Percentiles rank a stretch among this genome's conserved stretches.
These are phyloP conservation scores for Aphelidium insulamus DNA, from an alignment of 371 early-diverging fungal species.

Conservation along the genomic window DNA sequence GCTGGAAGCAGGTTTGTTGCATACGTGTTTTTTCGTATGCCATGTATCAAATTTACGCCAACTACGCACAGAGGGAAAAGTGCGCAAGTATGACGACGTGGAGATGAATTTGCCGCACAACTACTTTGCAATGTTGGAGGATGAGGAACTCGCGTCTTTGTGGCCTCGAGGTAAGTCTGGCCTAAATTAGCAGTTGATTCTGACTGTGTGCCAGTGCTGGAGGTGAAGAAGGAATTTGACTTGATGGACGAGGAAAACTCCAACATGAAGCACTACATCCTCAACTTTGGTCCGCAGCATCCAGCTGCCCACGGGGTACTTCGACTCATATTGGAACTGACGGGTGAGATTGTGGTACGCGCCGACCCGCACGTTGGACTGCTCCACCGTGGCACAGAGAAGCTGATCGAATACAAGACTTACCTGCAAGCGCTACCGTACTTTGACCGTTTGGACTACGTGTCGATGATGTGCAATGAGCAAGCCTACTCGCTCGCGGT, in stretches of 20 bases:
- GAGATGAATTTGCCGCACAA: too few relatives aligned
- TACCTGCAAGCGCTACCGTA: constrained; percentile 93
- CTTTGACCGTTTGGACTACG: constrained; percentile 95
- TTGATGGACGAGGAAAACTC: constrained; percentile 13
- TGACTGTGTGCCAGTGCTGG: too few relatives aligned
- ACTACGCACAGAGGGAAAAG: too few relatives aligned
- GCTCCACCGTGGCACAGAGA: constrained; percentile 92
- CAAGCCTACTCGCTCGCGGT: constrained; percentile 88
- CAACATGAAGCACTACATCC: constrained; percentile 39
- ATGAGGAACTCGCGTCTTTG: too few relatives aligned
- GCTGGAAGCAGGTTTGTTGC: too few relatives aligned
- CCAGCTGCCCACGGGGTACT: constrained; percentile 98
- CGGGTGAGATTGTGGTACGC: constrained; percentile 75
- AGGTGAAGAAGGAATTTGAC: too few relatives aligned
- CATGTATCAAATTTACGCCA: too few relatives aligned
- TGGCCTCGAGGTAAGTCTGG: too few relatives aligned
- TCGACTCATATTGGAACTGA: constrained; percentile 81
- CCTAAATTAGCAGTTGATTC: too few relatives aligned
- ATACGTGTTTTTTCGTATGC: too few relatives aligned
- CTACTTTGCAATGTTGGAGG: too few relatives aligned
- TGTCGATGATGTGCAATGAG: constrained; percentile 92
- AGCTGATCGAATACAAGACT: constrained; percentile 93
- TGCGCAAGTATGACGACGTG: too few relatives aligned
- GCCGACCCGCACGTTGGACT: constrained; percentile 94
- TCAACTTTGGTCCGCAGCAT: constrained; percentile 98